Conservation (phyloP, 1,284 basidiomycete genomes). For the Rhodofomes roseus region DNA sequence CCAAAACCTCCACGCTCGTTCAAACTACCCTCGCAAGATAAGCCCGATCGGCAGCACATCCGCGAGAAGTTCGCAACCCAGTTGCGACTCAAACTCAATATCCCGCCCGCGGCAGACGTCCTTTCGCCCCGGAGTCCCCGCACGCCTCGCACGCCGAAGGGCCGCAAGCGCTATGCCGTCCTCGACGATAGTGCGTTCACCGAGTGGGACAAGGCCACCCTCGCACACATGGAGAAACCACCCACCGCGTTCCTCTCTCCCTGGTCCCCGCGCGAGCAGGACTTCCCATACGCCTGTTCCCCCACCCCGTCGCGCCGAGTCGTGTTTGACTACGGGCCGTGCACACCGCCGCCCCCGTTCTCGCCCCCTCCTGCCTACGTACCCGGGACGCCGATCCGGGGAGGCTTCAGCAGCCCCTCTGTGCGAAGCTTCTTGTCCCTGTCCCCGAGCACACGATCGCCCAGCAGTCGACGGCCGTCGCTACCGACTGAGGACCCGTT, state of each 20-base stretch:
- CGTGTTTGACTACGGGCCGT: not conserved
- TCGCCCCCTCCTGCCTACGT: constrained; percentile 12
- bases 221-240: constrained; percentile 16
- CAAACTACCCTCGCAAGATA: constrained; percentile 11
- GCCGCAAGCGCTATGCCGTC: constrained; percentile 16
- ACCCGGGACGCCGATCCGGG: constrained; percentile 10
- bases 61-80: constrained; percentile 13
- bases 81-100: constrained; percentile 12
- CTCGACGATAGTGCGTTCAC: constrained; percentile 19
- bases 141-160: constrained; percentile 1
- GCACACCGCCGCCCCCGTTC: constrained; percentile 4
- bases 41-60: constrained; percentile 6
- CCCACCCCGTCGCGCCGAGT: constrained; percentile 4
- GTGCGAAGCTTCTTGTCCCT: not conserved
- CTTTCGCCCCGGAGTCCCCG: constrained; percentile 7
- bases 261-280: constrained; percentile 24
- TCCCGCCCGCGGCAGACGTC: constrained; percentile 9
- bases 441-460: not conserved
- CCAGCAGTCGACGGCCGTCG: not conserved
- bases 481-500: not conserved
- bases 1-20: constrained; percentile 12
- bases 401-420: not conserved
- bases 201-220: constrained; percentile 11
- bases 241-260: constrained; percentile 22
- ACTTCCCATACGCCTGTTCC: constrained; percentile 16